Evolutionary conservation across 805 yeast genomes (phyloP).

Genomic region (Hemisphaericaspora nanyangensis): DNA sequence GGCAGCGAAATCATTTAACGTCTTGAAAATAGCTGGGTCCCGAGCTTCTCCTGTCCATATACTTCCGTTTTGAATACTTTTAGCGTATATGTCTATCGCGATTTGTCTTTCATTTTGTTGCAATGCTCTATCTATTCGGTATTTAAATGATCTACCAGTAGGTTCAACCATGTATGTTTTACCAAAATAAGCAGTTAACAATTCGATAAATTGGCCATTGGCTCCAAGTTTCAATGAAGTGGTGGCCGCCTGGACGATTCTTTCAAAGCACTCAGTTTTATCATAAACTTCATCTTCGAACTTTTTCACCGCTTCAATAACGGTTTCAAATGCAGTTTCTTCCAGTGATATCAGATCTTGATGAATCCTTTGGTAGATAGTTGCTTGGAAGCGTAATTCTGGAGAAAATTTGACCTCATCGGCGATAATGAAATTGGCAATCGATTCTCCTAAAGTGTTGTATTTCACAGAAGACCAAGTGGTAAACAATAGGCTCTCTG

Average conservation of each 20-base stretch:
- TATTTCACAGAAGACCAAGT: constrained; percentile 6
- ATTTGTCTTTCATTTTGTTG: constrained; percentile 11
- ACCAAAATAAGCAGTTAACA: constrained; percentile 13
- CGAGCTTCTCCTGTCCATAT: constrained; percentile 20
- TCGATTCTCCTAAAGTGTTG: constrained; percentile 6
- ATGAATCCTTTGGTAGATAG: constrained; percentile 7
- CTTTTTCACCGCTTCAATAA: not conserved
- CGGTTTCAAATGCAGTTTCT: not conserved
- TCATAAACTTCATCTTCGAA: constrained; percentile 8
- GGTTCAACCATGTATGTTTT: constrained; percentile 10
- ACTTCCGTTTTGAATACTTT: constrained; percentile 20
- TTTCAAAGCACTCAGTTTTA: constrained; percentile 11
- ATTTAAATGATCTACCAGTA: constrained; percentile 22
- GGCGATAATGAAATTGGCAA: constrained; percentile 13
- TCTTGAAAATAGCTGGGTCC: constrained; percentile 35
- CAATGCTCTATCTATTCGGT: constrained; percentile 27
- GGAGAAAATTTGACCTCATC: constrained; percentile 22
- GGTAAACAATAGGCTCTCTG: constrained; percentile 15
- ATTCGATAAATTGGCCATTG: constrained; percentile 16
- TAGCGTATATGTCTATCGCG: constrained; percentile 29
- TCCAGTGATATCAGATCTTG: not conserved
- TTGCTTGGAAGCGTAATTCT: constrained; percentile 18
- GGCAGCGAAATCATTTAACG: constrained; percentile 44
- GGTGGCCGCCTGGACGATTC: constrained; percentile 16
- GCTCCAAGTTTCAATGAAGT: constrained; percentile 11